Evolutionary conservation across 2,329 filamentous ascomycete genomes (phyloP).

Genomic region (Xylaria sp.): DNA sequence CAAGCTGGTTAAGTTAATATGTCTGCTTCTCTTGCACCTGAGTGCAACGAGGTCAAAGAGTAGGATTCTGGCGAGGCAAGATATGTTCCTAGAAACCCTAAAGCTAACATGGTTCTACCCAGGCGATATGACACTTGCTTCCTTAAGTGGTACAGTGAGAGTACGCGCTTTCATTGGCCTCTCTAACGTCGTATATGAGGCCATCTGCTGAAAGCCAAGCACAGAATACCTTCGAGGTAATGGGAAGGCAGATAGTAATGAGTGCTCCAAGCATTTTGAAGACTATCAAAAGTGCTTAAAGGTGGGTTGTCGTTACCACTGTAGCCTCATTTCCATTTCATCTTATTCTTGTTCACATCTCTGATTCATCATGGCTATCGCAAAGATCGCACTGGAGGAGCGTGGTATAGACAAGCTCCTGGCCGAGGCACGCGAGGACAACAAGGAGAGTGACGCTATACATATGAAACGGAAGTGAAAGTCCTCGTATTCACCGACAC

Average conservation of each 20-base stretch:
- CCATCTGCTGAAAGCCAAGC: slow-evolving; percentile 6
- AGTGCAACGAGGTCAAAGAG: slow-evolving; percentile 98
- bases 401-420: slow-evolving; percentile 93
- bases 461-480: slow-evolving; percentile 64
- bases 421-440: slow-evolving; percentile 88
- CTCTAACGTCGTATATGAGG: slow-evolving; percentile 11
- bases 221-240: slow-evolving; percentile 89
- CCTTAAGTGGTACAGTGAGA: slow-evolving; percentile 99
- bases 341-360: slow-evolving; percentile 7
- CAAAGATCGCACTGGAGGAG: slow-evolving; percentile 83
- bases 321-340: background rate
- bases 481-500: slow-evolving; percentile 1
- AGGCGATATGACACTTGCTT: slow-evolving; percentile 98
- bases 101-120: slow-evolving; percentile 28
- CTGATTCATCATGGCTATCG: slow-evolving; percentile 20
- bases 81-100: background rate
- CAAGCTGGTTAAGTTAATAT: slow-evolving; percentile 58
- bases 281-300: slow-evolving; percentile 88
- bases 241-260: slow-evolving; percentile 77
- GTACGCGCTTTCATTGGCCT: slow-evolving; percentile 64
- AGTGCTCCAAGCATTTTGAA: slow-evolving; percentile 87
- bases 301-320: slow-evolving; percentile 60
- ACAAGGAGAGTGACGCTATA: slow-evolving; percentile 84
- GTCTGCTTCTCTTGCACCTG: slow-evolving; percentile 93
- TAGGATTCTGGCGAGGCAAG: slow-evolving; percentile 58